Percentiles rank a stretch among this genome's conserved stretches.
Conservation (phyloP, 306 rosid genomes). For the apple (Malus domestica) region ASM211411v1 NC_041793.1:21051501-21052000, state of each 20-base stretch:
- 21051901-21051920: slow-evolving; percentile 85
- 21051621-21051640: not conserved
- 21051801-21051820: not conserved
- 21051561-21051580: not conserved
- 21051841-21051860: slow-evolving; percentile 84
- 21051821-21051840: slow-evolving; percentile 37
- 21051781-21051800: slow-evolving; percentile 1
- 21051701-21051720: not conserved
- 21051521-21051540: not conserved
- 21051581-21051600: not conserved
- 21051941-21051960: slow-evolving; percentile 56
- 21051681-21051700: not conserved
- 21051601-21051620: not conserved
- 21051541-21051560: not conserved
- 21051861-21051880: slow-evolving; percentile 73
- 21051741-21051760: not conserved
- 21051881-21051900: slow-evolving; percentile 71
- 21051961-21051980: slow-evolving; percentile 10
- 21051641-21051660: not conserved
- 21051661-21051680: not conserved
- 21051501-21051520: not conserved
- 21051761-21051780: not conserved
- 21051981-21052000: not conserved
- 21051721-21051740: not conserved
- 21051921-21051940: slow-evolving; percentile 86